Evolutionary conservation across 2,329 filamentous ascomycete genomes (phyloP).

Genomic region (Colletotrichum sp.): DNA sequence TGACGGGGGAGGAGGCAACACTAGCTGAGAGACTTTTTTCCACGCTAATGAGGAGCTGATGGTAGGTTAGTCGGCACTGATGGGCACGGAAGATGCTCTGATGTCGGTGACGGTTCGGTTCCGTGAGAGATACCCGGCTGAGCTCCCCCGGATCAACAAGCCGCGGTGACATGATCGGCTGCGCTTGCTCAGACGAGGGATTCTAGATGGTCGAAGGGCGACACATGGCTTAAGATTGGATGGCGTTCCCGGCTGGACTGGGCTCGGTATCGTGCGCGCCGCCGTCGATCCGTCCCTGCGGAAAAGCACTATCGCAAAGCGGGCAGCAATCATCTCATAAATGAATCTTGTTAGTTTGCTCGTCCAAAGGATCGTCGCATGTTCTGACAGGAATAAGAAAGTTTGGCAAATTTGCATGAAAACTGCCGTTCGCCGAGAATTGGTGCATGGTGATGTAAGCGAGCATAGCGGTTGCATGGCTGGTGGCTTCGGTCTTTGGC

Average conservation of each 20-base stretch:
- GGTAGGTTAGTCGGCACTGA: neutral
- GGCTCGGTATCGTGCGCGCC: neutral
- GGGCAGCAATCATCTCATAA: neutral
- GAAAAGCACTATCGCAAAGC: neutral
- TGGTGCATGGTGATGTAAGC: neutral
- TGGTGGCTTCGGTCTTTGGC: neutral
- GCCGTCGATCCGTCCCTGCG: neutral
- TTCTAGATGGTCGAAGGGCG: neutral
- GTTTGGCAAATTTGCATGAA: neutral
- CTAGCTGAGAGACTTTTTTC: neutral
- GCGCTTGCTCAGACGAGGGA: neutral
- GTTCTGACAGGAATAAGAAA: conserved; percentile 11
- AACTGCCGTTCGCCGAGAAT: conserved; percentile 5
- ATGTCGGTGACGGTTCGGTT: neutral
- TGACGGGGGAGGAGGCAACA: neutral
- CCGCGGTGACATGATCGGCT: neutral
- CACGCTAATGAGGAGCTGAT: neutral
- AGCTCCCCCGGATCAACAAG: neutral
- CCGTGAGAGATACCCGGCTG: neutral
- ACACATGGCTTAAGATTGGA: conserved; percentile 9
- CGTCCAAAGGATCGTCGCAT: neutral
- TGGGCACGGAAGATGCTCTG: neutral
- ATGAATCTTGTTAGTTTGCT: neutral
- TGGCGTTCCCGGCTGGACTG: neutral
- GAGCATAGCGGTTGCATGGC: neutral